Evolutionary conservation across 1,284 basidiomycete species (phyloP).

Genomic region (Fistulina hepatica): DNA sequence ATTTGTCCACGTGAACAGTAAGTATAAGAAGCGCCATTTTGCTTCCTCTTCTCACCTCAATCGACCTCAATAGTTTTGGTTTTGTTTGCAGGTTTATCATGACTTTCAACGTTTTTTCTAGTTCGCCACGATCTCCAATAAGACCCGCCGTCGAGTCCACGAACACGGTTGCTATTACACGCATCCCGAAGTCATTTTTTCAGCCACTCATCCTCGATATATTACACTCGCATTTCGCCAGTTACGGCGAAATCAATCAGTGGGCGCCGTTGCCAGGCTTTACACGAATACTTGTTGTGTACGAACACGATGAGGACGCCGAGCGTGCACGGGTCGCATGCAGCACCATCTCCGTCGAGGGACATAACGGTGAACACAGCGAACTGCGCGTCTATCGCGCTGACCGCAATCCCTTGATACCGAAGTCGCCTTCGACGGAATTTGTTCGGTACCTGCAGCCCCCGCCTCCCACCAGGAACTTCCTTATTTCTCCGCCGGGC

Average conservation of each 20-base stretch:
- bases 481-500: conserved; percentile 96
- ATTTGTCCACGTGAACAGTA: too few relatives aligned
- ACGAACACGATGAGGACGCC: conserved; percentile 49
- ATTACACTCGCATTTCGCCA: conserved; percentile 56
- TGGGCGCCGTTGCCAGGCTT: conserved; percentile 84
- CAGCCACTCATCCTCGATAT: conserved; percentile 55
- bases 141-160: conserved; percentile 38
- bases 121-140: conserved; percentile 14
- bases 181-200: conserved; percentile 59
- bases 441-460: conserved; percentile 40
- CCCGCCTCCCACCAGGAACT: conserved; percentile 82
- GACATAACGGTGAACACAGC: conserved; percentile 35
- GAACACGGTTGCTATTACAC: conserved; percentile 61
- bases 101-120: too few relatives aligned
- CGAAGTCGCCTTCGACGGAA: conserved; percentile 37
- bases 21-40: too few relatives aligned
- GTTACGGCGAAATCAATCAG: conserved; percentile 68
- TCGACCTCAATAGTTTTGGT: conserved; percentile 9
- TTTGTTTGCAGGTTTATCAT: too few relatives aligned
- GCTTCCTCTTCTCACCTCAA: too few relatives aligned
- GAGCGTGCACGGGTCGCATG: conserved; percentile 53
- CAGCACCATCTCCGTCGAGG: conserved; percentile 50
- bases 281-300: conserved; percentile 74
- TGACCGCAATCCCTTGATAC: conserved; percentile 58
- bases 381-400: conserved; percentile 71